Conservation (phyloP, 441 rosid species). For the Syzygium malaccense region DNA sequence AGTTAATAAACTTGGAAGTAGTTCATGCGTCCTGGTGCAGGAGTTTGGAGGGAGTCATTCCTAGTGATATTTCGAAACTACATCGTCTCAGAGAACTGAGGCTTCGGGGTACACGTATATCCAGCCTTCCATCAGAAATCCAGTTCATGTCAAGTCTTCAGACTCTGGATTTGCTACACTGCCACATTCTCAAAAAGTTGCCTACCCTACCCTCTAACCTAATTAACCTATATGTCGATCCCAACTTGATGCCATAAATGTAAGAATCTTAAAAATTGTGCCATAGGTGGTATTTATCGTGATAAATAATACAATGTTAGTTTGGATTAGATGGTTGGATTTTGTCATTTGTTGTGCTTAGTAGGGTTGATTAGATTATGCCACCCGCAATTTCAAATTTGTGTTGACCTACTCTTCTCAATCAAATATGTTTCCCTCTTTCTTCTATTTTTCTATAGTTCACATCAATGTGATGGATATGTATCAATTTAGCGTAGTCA, state of each 20-base stretch:
- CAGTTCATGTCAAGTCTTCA: neutral
- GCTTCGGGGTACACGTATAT: neutral
- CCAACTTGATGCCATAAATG: neutral
- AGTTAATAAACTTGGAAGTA: neutral
- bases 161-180: neutral
- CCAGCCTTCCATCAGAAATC: neutral
- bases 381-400: neutral
- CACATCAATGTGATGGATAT: neutral
- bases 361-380: neutral
- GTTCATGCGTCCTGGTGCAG: neutral
- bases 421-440: too few relatives aligned
- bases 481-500: neutral
- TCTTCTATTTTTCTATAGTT: neutral
- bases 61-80: rapidly evolving
- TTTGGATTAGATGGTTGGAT: neutral
- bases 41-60: neutral
- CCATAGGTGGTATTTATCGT: too few relatives aligned
- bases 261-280: neutral
- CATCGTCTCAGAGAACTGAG: neutral
- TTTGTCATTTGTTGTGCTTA: neutral
- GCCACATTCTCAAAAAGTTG: neutral
- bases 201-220: neutral
- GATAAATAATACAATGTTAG: neutral
- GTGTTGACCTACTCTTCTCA: neutral
- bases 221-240: neutral